Base-by-base conservation (phyloP, 2,329 filamentous ascomycete species). In the Botryotinia globosa region DNA sequence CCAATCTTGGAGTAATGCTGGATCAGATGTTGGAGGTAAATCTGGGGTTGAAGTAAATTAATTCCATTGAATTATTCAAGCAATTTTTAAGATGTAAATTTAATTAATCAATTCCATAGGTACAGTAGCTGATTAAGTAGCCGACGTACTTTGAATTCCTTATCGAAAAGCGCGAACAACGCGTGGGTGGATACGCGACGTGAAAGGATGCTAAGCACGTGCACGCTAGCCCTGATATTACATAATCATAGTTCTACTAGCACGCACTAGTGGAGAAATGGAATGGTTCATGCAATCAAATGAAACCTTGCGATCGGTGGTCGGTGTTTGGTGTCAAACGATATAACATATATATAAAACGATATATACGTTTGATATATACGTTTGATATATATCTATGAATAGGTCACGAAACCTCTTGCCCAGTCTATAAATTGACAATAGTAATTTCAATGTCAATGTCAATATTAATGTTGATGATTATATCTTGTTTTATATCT, bases 21-120 rank as follows among this genome's bases (percentile, higher is more conserved):
- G 75, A 70, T 79, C 77, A 37, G 76, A 78, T 54, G 74, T 77
- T 56, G 73, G 68, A 39, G 76, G 78, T 12, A 78, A 63, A 44
- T 68, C 68, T 71, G 78, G 76, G 29, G 74, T 76, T 25, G 75
- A 76, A 22, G 54, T 61, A 56, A 72, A 56, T 45, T 78, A 72
- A 56, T 45, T 78, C 73, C 76, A 77, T 78, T 64, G 73, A 73
- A 72, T 73, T 39, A n/a, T 69, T 67, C 58, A 14, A 14, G 12
- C 25, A n/a, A n/a, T 54, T 3, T n/a, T 54, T 0, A 5, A n/a
- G 10, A 54, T n/a, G 3, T 6, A 34, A 54, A 69, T 2, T 42
- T 25, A 8, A 42, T 29, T 7, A 14, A 1, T 0, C 25, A 34
- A 22, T 34, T 61, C 22, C 29, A 48, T 18, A n/a, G n/a, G n/a